These are phyloP conservation scores for Leptomonas seymouri DNA, from an alignment of 208 protist species.

Conservation along the genomic window DNA sequence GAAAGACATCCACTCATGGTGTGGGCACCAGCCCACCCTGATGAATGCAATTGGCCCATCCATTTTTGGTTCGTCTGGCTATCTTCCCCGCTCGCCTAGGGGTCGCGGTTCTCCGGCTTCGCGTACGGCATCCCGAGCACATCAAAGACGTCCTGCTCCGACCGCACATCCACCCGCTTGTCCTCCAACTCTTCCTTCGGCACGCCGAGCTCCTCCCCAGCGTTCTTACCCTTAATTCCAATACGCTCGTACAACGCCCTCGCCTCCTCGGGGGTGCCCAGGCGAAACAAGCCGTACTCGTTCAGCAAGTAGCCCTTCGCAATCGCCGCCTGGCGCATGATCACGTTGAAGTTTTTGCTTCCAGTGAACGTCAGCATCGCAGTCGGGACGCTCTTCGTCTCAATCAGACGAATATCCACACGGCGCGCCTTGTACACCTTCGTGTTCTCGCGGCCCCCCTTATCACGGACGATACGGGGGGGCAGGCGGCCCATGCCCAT, in stretches of 20 bases:
- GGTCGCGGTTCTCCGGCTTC: slow-evolving; percentile 87
- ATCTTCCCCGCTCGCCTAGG: too few species aligned
- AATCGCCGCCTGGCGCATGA: slow-evolving; percentile 92
- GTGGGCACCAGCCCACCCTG: too few species aligned
- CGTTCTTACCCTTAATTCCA: slow-evolving; percentile 72
- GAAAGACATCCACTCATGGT: too few species aligned
- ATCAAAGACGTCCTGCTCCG: slow-evolving; percentile 88
- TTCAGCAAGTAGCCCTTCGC: slow-evolving; percentile 89
- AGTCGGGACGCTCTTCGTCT: slow-evolving; percentile 81
- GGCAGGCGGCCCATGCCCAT: slow-evolving; percentile 91
- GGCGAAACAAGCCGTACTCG: slow-evolving; percentile 88
- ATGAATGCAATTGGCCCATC: too few species aligned
- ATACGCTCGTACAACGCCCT: slow-evolving; percentile 76
- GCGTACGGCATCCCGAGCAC: slow-evolving; percentile 86
- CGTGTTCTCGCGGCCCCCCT: slow-evolving; percentile 62
- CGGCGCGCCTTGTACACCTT: slow-evolving; percentile 91
- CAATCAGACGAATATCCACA: slow-evolving; percentile 91
- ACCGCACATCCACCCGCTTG: slow-evolving; percentile 79
- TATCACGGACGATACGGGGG: slow-evolving; percentile 68
- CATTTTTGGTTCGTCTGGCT: too few species aligned
- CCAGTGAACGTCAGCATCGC: slow-evolving; percentile 94
- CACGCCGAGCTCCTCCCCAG: slow-evolving; percentile 79
- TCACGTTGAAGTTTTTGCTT: slow-evolving; percentile 94
- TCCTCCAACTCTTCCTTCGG: slow-evolving; percentile 84
- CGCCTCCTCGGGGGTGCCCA: slow-evolving; percentile 86